phyloP scores from a whole-genome alignment of 176 grass and related monocot genomes.

The Coix lacrymajobi region DNA sequence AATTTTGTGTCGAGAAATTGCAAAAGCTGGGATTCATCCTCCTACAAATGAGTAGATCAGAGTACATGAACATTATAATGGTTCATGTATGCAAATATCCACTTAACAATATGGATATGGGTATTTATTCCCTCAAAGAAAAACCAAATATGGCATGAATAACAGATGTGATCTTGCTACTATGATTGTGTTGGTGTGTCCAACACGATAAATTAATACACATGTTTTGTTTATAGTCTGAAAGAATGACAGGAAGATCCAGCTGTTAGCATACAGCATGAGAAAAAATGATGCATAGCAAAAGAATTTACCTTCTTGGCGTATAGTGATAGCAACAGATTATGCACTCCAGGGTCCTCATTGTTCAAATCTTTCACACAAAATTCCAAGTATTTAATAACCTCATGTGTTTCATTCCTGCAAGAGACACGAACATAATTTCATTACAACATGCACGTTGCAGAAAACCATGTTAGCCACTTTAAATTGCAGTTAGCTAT shows the following conservation, averaged over 20 bases:
- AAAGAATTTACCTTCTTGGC: slow-evolving; percentile 75
- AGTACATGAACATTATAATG: background rate
- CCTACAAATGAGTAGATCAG: slow-evolving; percentile 44
- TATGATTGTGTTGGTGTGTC: background rate
- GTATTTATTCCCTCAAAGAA: background rate
- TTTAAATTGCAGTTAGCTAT: background rate
- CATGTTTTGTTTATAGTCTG: background rate
- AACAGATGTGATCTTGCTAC: background rate
- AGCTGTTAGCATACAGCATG: slow-evolving; percentile 51
- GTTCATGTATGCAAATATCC: slow-evolving; percentile 2
- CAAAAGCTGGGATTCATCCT: slow-evolving; percentile 78
- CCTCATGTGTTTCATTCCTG: slow-evolving; percentile 96
- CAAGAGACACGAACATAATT: slow-evolving; percentile 33
- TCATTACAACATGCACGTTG: slow-evolving; percentile 10
- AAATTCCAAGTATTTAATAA: slow-evolving; percentile 98
- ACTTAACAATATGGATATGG: slow-evolving; percentile 1
- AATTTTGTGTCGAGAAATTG: slow-evolving; percentile 91
- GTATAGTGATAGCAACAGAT: slow-evolving; percentile 85
- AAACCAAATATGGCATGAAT: background rate
- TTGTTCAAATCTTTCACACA: slow-evolving; percentile 87
- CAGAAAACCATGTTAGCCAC: background rate
- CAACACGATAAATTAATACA: background rate
- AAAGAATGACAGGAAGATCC: background rate
- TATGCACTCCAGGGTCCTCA: slow-evolving; percentile 89
- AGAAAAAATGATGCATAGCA: slow-evolving; percentile 39